Evolutionary conservation across 2,329 filamentous ascomycete genomes (phyloP).

Genomic region (Colletotrichum brevisporum): DNA sequence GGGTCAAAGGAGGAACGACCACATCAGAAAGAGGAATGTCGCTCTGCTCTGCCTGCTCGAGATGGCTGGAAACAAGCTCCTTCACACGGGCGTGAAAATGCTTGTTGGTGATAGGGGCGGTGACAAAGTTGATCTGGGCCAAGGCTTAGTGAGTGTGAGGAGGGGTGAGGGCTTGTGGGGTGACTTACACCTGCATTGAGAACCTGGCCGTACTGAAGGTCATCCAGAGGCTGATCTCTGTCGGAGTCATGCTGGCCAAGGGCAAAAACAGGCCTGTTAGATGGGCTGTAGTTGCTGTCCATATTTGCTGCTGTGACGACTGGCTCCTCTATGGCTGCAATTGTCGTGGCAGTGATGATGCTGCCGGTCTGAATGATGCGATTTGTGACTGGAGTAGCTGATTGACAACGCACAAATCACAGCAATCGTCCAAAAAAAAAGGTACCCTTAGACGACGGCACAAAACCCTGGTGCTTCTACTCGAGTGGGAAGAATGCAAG

Average conservation of each 20-base stretch:
- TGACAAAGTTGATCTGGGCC: conserved; percentile 81
- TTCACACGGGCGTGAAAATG: conserved; percentile 80
- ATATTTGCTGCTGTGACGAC: conserved; percentile 10
- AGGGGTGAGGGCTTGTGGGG: conserved; percentile 17
- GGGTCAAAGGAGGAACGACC: conserved; percentile 78
- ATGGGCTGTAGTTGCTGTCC: conserved; percentile 35
- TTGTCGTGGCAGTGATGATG: neutral
- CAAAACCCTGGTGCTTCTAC: conserved; percentile 21
- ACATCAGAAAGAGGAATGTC: conserved; percentile 64
- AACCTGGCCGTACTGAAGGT: conserved; percentile 75
- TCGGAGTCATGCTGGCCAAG: conserved; percentile 81
- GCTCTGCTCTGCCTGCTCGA: conserved; percentile 60
- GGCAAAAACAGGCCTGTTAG: conserved; percentile 67
- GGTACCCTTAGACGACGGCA: neutral
- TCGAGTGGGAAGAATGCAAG: conserved; percentile 12
- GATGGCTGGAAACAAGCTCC: conserved; percentile 70
- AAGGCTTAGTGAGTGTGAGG: conserved; percentile 39
- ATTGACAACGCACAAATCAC: conserved; percentile 36
- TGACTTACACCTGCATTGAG: conserved; percentile 77
- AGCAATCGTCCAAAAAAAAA: conserved; percentile 27
- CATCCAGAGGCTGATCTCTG: conserved; percentile 71
- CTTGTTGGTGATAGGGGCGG: conserved; percentile 81
- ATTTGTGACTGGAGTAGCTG: conserved; percentile 34
- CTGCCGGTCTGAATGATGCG: conserved; percentile 9
- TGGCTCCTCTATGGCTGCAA: no score